Conservation (phyloP, 768 basidiomycete genomes). For the Cystoderma amianthinum region DNA sequence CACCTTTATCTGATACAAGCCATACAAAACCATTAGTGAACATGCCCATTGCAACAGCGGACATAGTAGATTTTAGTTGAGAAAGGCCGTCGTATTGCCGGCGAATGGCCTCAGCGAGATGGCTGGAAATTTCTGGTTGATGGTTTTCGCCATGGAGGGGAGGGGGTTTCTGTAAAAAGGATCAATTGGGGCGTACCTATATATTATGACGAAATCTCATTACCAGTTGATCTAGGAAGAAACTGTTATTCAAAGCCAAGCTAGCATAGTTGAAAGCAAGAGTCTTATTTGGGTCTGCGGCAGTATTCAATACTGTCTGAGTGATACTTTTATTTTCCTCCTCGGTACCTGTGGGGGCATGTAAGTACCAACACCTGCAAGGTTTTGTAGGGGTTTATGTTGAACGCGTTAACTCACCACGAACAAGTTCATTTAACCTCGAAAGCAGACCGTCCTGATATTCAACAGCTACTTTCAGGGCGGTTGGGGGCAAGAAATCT, state of each 20-base stretch:
- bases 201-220: too few relatives aligned
- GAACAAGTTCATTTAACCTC: slow-evolving; percentile 67
- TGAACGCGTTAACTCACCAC: slow-evolving; percentile 38
- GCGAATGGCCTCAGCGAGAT: slow-evolving; percentile 27
- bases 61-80: slow-evolving; percentile 68
- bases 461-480: slow-evolving; percentile 66
- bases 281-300: slow-evolving; percentile 47
- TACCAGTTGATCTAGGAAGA: slow-evolving; percentile 86
- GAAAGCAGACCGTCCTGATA: slow-evolving; percentile 83
- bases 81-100: slow-evolving; percentile 55
- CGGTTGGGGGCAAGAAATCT: slow-evolving; percentile 69
- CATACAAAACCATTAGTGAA: slow-evolving; percentile 79
- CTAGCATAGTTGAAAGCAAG: slow-evolving; percentile 89
- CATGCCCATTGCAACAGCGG: slow-evolving; percentile 72
- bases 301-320: slow-evolving; percentile 67
- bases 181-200: too few relatives aligned
- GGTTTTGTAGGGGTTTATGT: neutral
- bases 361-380: neutral
- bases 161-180: slow-evolving; percentile 30
- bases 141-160: slow-evolving; percentile 22
- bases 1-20: slow-evolving; percentile 69
- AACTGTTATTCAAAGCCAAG: slow-evolving; percentile 89
- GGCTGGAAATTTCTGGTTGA: slow-evolving; percentile 27
- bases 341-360: slow-evolving; percentile 38
- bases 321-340: slow-evolving; percentile 52